phyloP scores from a whole-genome alignment of 192 early-diverging fungal species.

The Backusella sp. region DNA sequence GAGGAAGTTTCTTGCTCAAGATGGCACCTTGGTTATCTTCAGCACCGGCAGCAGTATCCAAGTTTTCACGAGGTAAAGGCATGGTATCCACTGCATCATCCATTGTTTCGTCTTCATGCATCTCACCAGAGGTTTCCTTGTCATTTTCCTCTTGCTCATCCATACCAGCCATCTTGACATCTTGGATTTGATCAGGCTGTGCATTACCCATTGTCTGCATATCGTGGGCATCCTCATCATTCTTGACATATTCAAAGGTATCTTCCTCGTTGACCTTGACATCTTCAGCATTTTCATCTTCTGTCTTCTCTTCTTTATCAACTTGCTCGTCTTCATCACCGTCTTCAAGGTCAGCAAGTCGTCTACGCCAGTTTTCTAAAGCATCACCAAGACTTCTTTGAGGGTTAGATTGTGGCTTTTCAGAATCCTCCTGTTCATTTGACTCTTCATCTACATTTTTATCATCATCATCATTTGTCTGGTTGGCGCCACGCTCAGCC shows the following conservation, averaged over 20 bases:
- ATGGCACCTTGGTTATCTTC: constrained; percentile 47
- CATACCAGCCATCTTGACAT: constrained; percentile 61
- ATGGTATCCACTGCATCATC: constrained; percentile 39
- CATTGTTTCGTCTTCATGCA: constrained; percentile 55
- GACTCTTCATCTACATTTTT: constrained; percentile 26
- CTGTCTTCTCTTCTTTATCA: constrained; percentile 37
- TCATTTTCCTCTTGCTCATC: constrained; percentile 55
- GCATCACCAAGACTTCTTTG: constrained; percentile 91
- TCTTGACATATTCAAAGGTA: constrained; percentile 76
- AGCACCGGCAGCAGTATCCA: constrained; percentile 32
- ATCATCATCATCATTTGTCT: constrained; percentile 16
- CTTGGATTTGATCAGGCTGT: constrained; percentile 61
- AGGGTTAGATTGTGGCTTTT: constrained; percentile 68
- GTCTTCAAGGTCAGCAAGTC: constrained; percentile 75
- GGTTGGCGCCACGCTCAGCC: constrained; percentile 24
- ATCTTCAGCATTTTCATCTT: constrained; percentile 54
- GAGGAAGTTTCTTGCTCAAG: constrained; percentile 37
- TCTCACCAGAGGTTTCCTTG: constrained; percentile 54
- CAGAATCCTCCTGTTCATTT: constrained; percentile 39
- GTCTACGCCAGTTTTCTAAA: constrained; percentile 88
- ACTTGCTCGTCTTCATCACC: constrained; percentile 53
- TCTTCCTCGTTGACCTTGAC: constrained; percentile 52
- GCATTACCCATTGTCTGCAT: constrained; percentile 76
- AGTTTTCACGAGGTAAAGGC: constrained; percentile 37
- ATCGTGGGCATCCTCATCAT: constrained; percentile 73